Base-by-base conservation (phyloP, 495 filamentous ascomycete genomes). In the Daldinia caldariorum region DNA sequence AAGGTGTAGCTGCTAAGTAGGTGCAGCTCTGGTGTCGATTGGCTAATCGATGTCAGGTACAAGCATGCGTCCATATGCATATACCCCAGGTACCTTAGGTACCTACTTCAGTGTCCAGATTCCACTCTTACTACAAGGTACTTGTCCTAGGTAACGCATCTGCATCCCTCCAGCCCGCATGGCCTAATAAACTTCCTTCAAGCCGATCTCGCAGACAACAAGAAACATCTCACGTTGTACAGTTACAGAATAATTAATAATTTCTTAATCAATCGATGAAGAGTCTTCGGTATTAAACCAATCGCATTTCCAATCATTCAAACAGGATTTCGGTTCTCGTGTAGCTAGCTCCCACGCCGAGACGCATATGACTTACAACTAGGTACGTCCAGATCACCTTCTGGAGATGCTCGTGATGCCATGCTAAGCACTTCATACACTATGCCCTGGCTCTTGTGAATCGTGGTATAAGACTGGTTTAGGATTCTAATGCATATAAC, bases 1-100 rank as follows among this genome's bases (percentile, higher is more conserved):
- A 35, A 60, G 57, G 2, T 2, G 16, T 39, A 39, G 35, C 32
- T 26, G 26, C 3, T 26, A 26, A 26, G 26, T 26, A 26, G 26
- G 1, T 32, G 37, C 29, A 58, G 20, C 18, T 35, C 18, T 5
- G 14, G 3, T 39, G 13, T 38, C 7, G 29, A 62, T 68, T 68
- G 65, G 65, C 26, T 58, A 69, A 67, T 63, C 60, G 56, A 29
- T 12, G 29, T 26, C 43, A 61, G 39, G 58, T 9, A 61, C 41
- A 53, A 16, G 18, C 43, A 47, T 47, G 20, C 20, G 8, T 35
- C 34, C 34, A 35, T 8, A 22, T 53, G 49, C 22, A 53, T 53
- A 53, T 32, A 29, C 49, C 49, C 49, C 49, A 32, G n/a, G n/a
- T n/a, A n/a, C n/a, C n/a, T n/a, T n/a, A n/a, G n/a, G n/a, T n/a